phyloP scores from a whole-genome alignment of 352 stramenopile species.

The Pythium scleroteichum region DNA sequence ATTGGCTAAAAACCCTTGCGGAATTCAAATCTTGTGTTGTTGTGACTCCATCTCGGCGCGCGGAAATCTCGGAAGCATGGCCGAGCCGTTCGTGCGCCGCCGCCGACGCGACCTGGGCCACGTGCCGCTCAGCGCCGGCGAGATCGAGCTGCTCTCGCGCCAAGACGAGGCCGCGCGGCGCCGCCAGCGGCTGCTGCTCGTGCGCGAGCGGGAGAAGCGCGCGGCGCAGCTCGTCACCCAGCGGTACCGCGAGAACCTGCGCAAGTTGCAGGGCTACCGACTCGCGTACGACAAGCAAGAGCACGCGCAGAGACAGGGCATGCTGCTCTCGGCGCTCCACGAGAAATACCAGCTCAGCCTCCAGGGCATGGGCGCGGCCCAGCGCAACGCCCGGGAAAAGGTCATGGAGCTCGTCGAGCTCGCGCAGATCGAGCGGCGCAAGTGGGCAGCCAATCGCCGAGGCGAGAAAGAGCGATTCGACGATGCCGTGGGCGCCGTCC shows the following conservation, averaged over 20 bases:
- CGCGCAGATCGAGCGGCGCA: conserved; percentile 50
- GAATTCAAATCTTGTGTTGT: no score
- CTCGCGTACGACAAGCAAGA: conserved; percentile 30
- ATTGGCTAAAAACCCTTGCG: no score
- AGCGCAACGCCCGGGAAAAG: conserved; percentile 61
- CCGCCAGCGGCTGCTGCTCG: conserved; percentile 48
- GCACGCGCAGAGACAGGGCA: conserved; percentile 36
- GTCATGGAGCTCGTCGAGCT: conserved; percentile 52
- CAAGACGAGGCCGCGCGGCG: conserved; percentile 59
- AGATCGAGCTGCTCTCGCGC: conserved; percentile 57
- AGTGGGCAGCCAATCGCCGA: conserved; percentile 52
- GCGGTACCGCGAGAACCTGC: conserved; percentile 70
- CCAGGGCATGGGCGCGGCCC: conserved; percentile 58
- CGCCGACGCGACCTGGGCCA: conserved; percentile 29
- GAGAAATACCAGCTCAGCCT: conserved; percentile 57
- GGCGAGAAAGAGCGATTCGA: conserved; percentile 35
- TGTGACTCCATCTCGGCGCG: no score
- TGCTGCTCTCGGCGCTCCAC: conserved; percentile 47
- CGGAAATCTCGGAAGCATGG: conserved; percentile 8
- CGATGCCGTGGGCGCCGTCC: conserved; percentile 33
- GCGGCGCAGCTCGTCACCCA: conserved; percentile 68
- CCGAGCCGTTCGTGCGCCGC: conserved; percentile 26
- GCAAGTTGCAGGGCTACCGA: conserved; percentile 43
- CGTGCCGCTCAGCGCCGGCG: conserved; percentile 62
- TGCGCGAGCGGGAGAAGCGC: conserved; percentile 61